Conservation (phyloP, 2,329 filamentous ascomycete genomes). For the Phyllosticta citribraziliensis region DNA sequence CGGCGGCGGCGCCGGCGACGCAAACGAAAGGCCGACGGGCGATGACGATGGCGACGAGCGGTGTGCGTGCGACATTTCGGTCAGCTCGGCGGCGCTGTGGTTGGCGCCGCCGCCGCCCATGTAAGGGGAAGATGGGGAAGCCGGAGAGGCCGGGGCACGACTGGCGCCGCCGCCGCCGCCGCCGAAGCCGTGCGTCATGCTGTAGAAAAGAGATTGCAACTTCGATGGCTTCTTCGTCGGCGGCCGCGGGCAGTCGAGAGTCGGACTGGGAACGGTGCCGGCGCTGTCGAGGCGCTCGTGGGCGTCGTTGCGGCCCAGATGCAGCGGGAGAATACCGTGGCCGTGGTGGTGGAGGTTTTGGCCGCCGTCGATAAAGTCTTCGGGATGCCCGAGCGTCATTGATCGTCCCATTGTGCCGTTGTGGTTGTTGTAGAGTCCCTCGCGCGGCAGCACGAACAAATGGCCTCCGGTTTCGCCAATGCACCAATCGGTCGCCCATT, state of each 20-base stretch:
- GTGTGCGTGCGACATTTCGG: neutral
- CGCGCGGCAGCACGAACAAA: slow-evolving; percentile 5
- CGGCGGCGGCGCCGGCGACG: neutral
- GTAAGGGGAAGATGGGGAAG: neutral
- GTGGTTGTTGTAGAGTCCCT: neutral
- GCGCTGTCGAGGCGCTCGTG: neutral
- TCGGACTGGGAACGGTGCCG: neutral
- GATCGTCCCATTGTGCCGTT: neutral
- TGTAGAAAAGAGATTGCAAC: neutral
- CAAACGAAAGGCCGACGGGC: neutral
- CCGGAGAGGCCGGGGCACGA: neutral
- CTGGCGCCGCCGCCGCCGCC: neutral
- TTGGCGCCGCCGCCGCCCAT: neutral
- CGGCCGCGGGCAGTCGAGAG: neutral
- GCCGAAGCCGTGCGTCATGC: neutral
- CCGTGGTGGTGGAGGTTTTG: neutral
- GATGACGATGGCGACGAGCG: neutral
- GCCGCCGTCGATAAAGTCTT: neutral
- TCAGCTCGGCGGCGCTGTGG: neutral
- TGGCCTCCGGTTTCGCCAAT: slow-evolving; percentile 7
- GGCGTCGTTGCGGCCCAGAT: neutral
- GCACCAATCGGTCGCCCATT: slow-evolving; percentile 6
- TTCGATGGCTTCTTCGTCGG: neutral
- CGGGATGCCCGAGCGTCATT: neutral
- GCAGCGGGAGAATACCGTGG: neutral